A percentile compares a stretch with the other conserved stretches of the same genome.
phyloP scores from a whole-genome alignment of 2,329 filamentous ascomycete species.

The Coniochaeta sp. region DNA sequence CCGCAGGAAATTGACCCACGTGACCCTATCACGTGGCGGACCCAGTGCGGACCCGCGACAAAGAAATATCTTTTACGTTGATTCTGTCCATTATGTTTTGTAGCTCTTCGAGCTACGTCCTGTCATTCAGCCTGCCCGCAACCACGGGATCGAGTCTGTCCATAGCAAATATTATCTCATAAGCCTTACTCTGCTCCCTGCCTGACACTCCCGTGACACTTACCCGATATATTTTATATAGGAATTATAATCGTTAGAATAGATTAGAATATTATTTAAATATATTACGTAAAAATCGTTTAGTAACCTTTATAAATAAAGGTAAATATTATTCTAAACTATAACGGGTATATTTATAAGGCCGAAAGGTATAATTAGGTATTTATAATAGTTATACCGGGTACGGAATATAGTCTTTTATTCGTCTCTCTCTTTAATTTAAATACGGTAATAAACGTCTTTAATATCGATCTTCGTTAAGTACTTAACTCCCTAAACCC shows the following conservation, averaged over 20 bases:
- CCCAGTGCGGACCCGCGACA: too few species aligned
- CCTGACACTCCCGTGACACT: too few species aligned
- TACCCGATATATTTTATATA: not conserved
- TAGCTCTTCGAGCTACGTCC: too few species aligned
- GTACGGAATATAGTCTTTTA: slow-evolving; percentile 23
- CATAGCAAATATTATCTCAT: too few species aligned
- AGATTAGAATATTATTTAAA: slow-evolving; percentile 8
- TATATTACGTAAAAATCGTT: slow-evolving; percentile 9
- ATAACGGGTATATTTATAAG: slow-evolving; percentile 12
- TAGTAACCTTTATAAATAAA: not conserved
- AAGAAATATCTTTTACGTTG: too few species aligned
- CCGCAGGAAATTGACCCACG: too few species aligned
- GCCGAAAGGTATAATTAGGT: slow-evolving; percentile 21
- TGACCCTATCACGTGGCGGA: too few species aligned
- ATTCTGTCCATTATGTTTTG: too few species aligned
- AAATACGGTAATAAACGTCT: slow-evolving; percentile 12
- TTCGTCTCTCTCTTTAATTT: slow-evolving; percentile 18
- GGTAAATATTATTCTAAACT: slow-evolving; percentile 10
- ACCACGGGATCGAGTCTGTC: too few species aligned
- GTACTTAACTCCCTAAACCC: not conserved
- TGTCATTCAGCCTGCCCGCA: too few species aligned
- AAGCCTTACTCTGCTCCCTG: too few species aligned
- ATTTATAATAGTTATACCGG: slow-evolving; percentile 19
- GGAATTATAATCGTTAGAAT: not conserved
- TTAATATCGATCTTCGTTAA: slow-evolving; percentile 10